A percentile compares a stretch with the other conserved stretches of the same genome.
phyloP scores from a whole-genome alignment of 306 rosid genomes.

The Cucumis cinereus region DNA sequence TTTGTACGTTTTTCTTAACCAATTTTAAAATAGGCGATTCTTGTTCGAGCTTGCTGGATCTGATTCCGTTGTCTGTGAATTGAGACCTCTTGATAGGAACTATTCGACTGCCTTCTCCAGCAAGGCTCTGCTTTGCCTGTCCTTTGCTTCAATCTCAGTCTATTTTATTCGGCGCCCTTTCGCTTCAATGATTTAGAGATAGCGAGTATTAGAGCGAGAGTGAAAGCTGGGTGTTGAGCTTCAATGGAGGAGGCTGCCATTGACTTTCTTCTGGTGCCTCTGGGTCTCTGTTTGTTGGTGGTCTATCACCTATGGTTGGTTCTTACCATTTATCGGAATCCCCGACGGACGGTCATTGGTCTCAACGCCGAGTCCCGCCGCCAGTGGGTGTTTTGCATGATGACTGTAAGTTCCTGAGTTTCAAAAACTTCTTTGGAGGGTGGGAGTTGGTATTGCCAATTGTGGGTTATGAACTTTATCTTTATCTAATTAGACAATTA shows the following conservation, averaged over 20 bases:
- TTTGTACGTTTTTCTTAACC: neutral
- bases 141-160: neutral
- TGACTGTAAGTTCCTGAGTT: constrained; percentile 44
- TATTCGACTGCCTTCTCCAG: neutral
- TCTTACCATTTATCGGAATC: constrained; percentile 22
- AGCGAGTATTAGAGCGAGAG: neutral
- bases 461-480: neutral
- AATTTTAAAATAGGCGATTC: neutral
- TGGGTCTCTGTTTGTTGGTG: constrained; percentile 44
- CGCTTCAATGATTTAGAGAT: neutral
- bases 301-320: constrained; percentile 57
- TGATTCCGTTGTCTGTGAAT: neutral
- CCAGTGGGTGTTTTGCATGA: constrained; percentile 67
- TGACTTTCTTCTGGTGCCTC: constrained; percentile 48
- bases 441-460: neutral
- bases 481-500: neutral
- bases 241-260: constrained; percentile 36
- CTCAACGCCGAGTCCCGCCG: constrained; percentile 59
- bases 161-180: neutral
- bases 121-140: neutral
- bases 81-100: neutral
- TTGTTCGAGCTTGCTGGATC: neutral
- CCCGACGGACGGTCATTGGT: constrained; percentile 63
- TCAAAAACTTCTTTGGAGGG: neutral
- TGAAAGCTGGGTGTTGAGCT: neutral